Base-by-base conservation (phyloP, 352 stramenopile species). In the Globisporangium takayamanum region DNA sequence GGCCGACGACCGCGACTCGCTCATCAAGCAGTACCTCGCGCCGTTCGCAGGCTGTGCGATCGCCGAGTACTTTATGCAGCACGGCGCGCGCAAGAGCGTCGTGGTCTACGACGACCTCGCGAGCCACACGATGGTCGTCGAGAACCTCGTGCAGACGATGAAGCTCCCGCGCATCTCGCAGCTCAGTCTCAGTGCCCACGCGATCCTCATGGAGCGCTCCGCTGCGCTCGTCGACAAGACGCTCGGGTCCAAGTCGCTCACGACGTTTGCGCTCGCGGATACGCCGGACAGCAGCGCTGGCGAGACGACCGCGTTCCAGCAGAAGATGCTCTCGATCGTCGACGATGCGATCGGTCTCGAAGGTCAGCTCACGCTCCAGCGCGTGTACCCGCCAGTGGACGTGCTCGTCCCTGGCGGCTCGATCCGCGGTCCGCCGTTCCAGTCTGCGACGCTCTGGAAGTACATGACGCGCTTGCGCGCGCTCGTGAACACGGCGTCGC, bases 51-150 rank as follows among this genome's bases (percentile, higher is more conserved):
- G 83, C n/a, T 89, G 78, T 52, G 76, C 79, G 1, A 60, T 93
- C 36, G 80, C 79, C 28, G 83, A 93, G 62, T 86, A 74, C 57
- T 78, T 88, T 44, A 87, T 88, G 76, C 54, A 71, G 11, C 62
- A 82, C 30, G 70, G 52, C 52, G 80, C 73, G 6, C 65, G 55
- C n/a, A 73, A 70, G 7, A 84, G 75, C 57, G 70, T 93, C 8
- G 77, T 93, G 22, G 66, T 93, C 33, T 93, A 93, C 68, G 83
- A 93, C 49, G 83, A 93, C 60, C 55, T 93, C 47, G 76, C 83
- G 5, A 82, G 73, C 2, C 83, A 93, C 60, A 89, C 75, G 59
- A 81, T 63, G 49, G 73, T 89, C 15, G 80, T 91, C 25, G 83
- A 93, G 60, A 76, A 62, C 15, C 69, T 93, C n/a, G 77, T 91